These are phyloP conservation scores for Nakazawaea ernobii DNA, from an alignment of 805 yeast species.

Conservation along the genomic window DNA sequence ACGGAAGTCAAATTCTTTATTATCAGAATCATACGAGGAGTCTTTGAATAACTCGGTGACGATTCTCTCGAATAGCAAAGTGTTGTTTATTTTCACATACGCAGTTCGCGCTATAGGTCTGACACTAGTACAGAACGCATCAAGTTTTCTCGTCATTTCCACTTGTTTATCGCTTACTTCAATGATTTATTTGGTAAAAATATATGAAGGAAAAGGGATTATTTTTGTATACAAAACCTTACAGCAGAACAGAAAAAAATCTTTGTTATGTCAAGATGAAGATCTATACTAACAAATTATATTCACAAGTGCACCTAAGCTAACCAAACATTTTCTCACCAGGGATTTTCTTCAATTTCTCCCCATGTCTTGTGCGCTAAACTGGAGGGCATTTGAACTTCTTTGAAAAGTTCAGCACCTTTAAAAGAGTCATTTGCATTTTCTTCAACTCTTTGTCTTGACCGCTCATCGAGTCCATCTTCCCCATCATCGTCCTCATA, in stretches of 20 bases:
- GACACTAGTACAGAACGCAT: too few relatives aligned
- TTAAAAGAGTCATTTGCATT: slow-evolving; percentile 13
- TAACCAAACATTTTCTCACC: slow-evolving; percentile 36
- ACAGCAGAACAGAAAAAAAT: too few relatives aligned
- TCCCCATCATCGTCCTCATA: slow-evolving; percentile 14
- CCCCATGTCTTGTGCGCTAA: slow-evolving; percentile 49
- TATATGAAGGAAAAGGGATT: too few relatives aligned
- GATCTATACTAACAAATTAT: too few relatives aligned
- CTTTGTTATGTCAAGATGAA: too few relatives aligned
- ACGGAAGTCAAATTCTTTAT: background rate
- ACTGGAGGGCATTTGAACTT: slow-evolving; percentile 41
- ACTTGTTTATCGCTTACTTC: too few relatives aligned
- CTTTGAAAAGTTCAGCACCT: slow-evolving; percentile 45
- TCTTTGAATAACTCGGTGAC: background rate
- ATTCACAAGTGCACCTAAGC: too few relatives aligned
- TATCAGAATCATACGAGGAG: background rate
- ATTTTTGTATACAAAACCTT: too few relatives aligned
- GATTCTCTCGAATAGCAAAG: background rate
- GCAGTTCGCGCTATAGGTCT: too few relatives aligned
- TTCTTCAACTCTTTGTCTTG: slow-evolving; percentile 9
- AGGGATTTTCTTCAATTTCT: slow-evolving; percentile 61
- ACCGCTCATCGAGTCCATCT: slow-evolving; percentile 10
- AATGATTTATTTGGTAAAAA: too few relatives aligned
- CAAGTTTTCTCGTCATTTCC: too few relatives aligned
- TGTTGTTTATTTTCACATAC: too few relatives aligned